phyloP scores from a whole-genome alignment of 805 yeast species.

The Blastobotrys parvus region DNA sequence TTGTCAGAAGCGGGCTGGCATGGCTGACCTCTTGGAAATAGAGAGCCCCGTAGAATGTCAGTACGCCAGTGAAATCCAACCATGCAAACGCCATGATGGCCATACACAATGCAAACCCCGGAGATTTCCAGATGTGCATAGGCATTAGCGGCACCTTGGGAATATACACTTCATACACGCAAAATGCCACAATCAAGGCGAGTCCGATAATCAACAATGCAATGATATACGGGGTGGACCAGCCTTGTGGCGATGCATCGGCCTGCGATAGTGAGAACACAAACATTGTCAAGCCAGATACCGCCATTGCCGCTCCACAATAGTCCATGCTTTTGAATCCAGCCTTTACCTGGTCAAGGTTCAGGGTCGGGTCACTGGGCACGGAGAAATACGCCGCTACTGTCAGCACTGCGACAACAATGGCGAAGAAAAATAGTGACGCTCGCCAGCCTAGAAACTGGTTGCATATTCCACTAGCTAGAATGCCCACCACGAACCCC shows the following conservation, averaged over 20 bases:
- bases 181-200: constrained; percentile 27
- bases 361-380: constrained; percentile 30
- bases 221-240: constrained; percentile 41
- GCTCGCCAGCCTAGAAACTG: constrained; percentile 36
- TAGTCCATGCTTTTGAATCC: constrained; percentile 31
- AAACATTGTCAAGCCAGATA: constrained; percentile 34
- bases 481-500: constrained; percentile 37
- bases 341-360: constrained; percentile 21
- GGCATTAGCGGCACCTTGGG: constrained; percentile 43
- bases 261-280: constrained; percentile 40
- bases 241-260: constrained; percentile 34
- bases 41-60: constrained; percentile 33
- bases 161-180: constrained; percentile 33
- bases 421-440: constrained; percentile 34
- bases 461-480: constrained; percentile 38
- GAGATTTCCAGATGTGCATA: constrained; percentile 34
- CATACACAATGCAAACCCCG: constrained; percentile 35
- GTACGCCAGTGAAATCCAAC: constrained; percentile 36
- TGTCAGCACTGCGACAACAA: constrained; percentile 28
- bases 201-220: constrained; percentile 36
- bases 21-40: constrained; percentile 36
- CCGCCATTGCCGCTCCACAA: constrained; percentile 36
- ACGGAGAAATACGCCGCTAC: constrained; percentile 24
- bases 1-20: constrained; percentile 34
- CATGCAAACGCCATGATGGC: constrained; percentile 31